Evolutionary conservation across 73 alveolate species (phyloP).

Genomic region (Uronychia setigera): DNA sequence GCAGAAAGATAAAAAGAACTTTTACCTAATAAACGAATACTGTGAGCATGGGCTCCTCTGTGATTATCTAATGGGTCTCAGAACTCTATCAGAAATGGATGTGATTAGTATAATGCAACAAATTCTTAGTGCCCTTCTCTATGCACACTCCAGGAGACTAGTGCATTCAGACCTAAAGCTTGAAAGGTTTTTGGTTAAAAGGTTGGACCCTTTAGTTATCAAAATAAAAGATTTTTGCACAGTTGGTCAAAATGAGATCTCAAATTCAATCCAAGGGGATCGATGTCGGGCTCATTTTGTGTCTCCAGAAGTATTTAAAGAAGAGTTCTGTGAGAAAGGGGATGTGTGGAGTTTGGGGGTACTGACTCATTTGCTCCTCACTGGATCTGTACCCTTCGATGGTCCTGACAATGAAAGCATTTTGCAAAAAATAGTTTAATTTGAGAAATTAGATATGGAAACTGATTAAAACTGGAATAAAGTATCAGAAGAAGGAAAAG

Average conservation of each 20-base stretch:
- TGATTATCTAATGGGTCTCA: background rate
- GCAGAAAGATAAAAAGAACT: background rate
- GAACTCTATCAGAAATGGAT: background rate
- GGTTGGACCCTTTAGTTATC: background rate
- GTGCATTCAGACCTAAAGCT: background rate
- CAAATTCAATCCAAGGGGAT: background rate
- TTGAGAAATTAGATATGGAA: background rate
- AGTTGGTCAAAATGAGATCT: background rate
- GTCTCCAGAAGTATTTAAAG: background rate
- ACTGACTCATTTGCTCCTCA: background rate
- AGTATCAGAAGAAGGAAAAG: background rate
- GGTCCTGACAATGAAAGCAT: background rate
- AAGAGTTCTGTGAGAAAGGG: background rate
- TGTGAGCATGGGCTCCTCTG: background rate
- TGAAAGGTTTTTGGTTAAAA: background rate
- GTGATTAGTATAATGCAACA: background rate
- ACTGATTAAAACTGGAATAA: background rate
- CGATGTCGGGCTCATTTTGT: background rate
- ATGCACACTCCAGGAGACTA: background rate
- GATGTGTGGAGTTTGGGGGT: slow-evolving; percentile 10
- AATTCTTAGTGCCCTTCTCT: background rate
- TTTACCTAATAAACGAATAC: background rate
- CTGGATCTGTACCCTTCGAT: slow-evolving; percentile 7
- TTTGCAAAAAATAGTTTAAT: background rate
- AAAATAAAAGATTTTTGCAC: background rate